phyloP scores from a whole-genome alignment of 2,329 filamentous ascomycete species.

The Simplicillium sp. region DNA sequence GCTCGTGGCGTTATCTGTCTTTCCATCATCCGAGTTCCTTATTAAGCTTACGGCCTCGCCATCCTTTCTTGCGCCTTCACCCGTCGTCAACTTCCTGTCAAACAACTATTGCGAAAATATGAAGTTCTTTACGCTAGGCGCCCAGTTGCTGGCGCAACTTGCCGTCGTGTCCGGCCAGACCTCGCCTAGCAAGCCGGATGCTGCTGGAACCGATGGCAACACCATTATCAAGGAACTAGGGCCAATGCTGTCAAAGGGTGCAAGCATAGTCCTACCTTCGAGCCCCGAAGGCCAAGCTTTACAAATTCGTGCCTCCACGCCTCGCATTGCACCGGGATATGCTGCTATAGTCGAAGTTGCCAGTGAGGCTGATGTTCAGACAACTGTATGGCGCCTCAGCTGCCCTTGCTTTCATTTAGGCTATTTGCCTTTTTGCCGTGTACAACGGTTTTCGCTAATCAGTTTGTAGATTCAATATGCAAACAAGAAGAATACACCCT shows the following conservation, averaged over 20 bases:
- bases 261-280: neutral
- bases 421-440: neutral
- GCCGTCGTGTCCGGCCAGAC: no score
- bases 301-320: neutral
- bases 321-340: slow-evolving; percentile 1
- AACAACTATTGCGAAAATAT: no score
- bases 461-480: slow-evolving; percentile 2
- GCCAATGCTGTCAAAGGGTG: neutral
- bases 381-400: neutral
- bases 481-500: slow-evolving; percentile 5
- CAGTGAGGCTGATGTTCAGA: slow-evolving; percentile 3
- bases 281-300: neutral
- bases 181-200: no score
- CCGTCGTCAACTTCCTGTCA: no score
- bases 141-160: no score
- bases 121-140: no score
- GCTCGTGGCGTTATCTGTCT: neutral
- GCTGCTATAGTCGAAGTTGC: slow-evolving; percentile 3
- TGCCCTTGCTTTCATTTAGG: neutral
- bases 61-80: no score
- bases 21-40: neutral
- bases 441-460: no score
- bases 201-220: no score
- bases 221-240: neutral
- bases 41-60: no score